Evolutionary conservation across 129 eudicot genomes (phyloP), one percentile per base, ranked within the genome.

Genomic region (Sambucus nigra): DNA sequence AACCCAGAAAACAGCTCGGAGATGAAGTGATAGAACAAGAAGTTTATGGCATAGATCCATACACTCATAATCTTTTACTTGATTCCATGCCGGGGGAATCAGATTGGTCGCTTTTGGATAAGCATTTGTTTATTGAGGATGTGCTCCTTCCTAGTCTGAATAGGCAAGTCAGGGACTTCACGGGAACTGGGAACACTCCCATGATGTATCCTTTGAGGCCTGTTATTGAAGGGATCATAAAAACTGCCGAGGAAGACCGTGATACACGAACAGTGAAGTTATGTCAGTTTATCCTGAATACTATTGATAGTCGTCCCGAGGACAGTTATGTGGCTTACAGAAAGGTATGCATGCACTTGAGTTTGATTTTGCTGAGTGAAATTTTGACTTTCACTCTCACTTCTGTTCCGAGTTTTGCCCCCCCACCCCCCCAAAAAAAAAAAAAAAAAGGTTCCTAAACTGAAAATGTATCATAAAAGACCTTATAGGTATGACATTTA

Each of bases 41-140:
- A 80, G 99, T 91, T 21, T 91, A 85, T 62, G 99, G 99, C 51
- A 86, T 91, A 51, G 99, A 91, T 75, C 99, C 99, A 3, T 91
- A 85, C 62, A 91, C 99, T 29, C 94, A 91, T 66, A 91, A 91
- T 70, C 94, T 91, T 41, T 53, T 91, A 25, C 82, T 91, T 55
- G 99, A 91, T 68, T 82, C 99, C 7, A 91, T 91, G 94, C 89
- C 95, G 0, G 82, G 79, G 24, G 99, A 81, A 47, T 66, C 76
- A 11, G 95, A 91, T 61, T 91, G 95, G 99, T 66, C 86, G 50
- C 94, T 81, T 60, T 32, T 53, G 61, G 95, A 91, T 35, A 91
- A 86, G 69, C 99, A 79, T 62, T n/a, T 66, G 53, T 91, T 91
- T 51, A 79, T 91, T 57, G 99, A 91, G 72, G 99, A 91, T 45